These are phyloP conservation scores for Lactifluus echinatus DNA, from an alignment of 768 basidiomycete species.

Conservation along the genomic window DNA sequence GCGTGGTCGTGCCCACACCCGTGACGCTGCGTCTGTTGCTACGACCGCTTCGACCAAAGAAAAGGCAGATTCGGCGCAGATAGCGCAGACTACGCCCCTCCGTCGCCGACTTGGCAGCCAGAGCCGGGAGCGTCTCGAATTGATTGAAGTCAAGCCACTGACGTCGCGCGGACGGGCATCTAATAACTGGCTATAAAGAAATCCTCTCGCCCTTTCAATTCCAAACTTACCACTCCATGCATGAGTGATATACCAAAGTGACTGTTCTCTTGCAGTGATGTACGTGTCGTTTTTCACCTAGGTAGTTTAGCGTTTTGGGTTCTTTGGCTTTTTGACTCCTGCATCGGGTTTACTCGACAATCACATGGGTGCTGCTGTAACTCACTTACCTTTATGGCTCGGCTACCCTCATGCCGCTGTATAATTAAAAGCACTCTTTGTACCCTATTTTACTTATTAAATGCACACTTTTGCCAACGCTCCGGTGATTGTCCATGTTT, in stretches of 20 bases:
- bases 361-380: neutral
- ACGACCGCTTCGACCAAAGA: neutral
- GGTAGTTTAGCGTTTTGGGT: neutral
- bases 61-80: neutral
- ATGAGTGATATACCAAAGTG: neutral
- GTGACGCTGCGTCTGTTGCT: neutral
- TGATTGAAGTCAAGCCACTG: constrained; percentile 10
- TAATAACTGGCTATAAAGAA: constrained; percentile 16
- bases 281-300: neutral
- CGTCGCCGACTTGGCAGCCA: constrained; percentile 12
- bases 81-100: neutral
- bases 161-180: constrained; percentile 3
- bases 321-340: neutral
- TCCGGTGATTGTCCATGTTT: too few species aligned
- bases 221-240: neutral
- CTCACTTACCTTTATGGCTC: neutral
- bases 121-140: constrained; percentile 13
- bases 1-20: constrained; percentile 1
- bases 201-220: neutral
- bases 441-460: constrained; percentile 8
- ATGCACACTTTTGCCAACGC: neutral
- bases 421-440: constrained; percentile 7
- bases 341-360: neutral
- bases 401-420: neutral
- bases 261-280: neutral